Conservation (phyloP, 2,329 filamentous ascomycete genomes). For the Talaromyces sp. region DNA sequence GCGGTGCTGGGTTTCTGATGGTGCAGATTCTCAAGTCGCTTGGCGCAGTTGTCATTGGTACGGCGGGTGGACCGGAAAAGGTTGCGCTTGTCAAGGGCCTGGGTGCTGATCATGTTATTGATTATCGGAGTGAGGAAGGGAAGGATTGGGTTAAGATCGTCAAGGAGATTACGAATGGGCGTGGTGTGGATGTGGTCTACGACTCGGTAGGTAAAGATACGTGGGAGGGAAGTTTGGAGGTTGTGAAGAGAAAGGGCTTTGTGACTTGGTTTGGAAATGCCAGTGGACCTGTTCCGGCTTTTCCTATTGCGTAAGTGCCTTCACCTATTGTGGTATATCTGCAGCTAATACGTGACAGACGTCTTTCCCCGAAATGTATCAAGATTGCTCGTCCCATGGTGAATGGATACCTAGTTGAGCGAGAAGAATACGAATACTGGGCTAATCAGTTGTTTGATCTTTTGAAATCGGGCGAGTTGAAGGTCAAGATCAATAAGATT, state of each 20-base stretch:
- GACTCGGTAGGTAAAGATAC: conserved; percentile 84
- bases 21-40: conserved; percentile 69
- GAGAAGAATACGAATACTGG: conserved; percentile 70
- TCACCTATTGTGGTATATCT: background rate
- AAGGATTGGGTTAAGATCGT: conserved; percentile 75
- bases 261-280: conserved; percentile 80
- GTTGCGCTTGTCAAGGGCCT: conserved; percentile 61
- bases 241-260: conserved; percentile 71
- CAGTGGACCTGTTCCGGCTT: conserved; percentile 71
- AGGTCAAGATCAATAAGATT: conserved; percentile 69
- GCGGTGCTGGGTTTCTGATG: conserved; percentile 73
- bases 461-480: conserved; percentile 65
- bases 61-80: conserved; percentile 71
- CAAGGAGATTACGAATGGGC: conserved; percentile 75
- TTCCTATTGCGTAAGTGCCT: conserved; percentile 55
- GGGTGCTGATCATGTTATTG: conserved; percentile 69
- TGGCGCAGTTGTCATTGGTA: conserved; percentile 76
- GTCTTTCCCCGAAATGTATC: conserved; percentile 64
- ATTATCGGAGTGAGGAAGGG: conserved; percentile 79
- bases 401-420: conserved; percentile 65
- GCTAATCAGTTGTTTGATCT: conserved; percentile 66
- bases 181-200: conserved; percentile 74
- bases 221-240: conserved; percentile 73
- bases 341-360: background rate
- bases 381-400: conserved; percentile 73